Evolutionary conservation across 306 rosid genomes (phyloP), one percentile per base, ranked within the genome.

Genomic region (Alnus rubra): DNA sequence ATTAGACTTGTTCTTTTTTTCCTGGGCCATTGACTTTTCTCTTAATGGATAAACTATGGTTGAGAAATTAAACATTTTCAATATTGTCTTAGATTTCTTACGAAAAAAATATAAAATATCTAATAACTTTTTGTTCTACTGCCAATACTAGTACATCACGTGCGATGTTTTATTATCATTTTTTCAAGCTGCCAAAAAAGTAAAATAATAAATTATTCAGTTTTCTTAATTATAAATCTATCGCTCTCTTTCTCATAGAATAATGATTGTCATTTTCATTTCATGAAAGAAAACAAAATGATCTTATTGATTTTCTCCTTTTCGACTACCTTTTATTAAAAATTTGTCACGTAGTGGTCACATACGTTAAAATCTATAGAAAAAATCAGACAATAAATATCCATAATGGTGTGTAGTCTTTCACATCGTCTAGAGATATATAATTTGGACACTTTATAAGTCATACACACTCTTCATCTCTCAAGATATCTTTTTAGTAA

Each of bases 361-460:
- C 44, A 56, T 63, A 84, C 75, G 83, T 85, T 88, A 82, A 52
- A 30, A 71, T 81, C 75, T 65, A 80, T 84, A 78, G 14, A 80
- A 23, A 23, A 33, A 69, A 74, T 85, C 85, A 73, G 80, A 72
- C 73, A 77, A 45, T 33, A 3, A 51, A 76, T 8, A 48, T 33
- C 54, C 67, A 50, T 23, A 23, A 23, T 23, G 28, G 0, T 23
- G n/a, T n/a, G 28, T 0, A 23, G 28, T 0, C 28, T 23, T 23
- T 23, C 28, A 23, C 28, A 23, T 23, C 28, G 28, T 23, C 28
- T 0, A 23, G 28, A 23, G n/a, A n/a, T n/a, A n/a, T n/a, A n/a
- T n/a, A n/a, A n/a, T n/a, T n/a, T n/a, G n/a, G n/a, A n/a, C n/a
- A n/a, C n/a, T n/a, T n/a, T 23, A 23, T 23, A 23, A 23, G 28